These are phyloP conservation scores for Peterozyma toletana DNA, from an alignment of 805 yeast species.

Conservation along the genomic window DNA sequence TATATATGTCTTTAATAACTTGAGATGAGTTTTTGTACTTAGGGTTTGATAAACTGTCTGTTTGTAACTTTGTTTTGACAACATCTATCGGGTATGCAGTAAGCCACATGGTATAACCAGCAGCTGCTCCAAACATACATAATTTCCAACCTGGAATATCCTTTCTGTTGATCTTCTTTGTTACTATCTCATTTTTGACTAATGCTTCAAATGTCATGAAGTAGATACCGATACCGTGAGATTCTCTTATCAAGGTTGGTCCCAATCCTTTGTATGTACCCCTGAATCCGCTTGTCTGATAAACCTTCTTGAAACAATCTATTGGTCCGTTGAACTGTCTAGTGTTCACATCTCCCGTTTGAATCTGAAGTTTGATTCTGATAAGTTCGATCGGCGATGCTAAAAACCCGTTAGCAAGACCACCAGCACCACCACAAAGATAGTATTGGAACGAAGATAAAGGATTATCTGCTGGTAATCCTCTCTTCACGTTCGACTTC, in stretches of 20 bases:
- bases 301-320: slow-evolving; percentile 58
- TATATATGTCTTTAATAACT: slow-evolving; percentile 48
- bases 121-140: slow-evolving; percentile 81
- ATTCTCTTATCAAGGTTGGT: slow-evolving; percentile 81
- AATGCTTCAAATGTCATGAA: slow-evolving; percentile 89
- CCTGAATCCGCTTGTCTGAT: slow-evolving; percentile 40
- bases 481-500: slow-evolving; percentile 32
- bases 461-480: slow-evolving; percentile 23
- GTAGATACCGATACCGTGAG: slow-evolving; percentile 82
- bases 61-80: slow-evolving; percentile 81
- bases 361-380: slow-evolving; percentile 90
- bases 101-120: slow-evolving; percentile 89
- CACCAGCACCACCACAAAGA: slow-evolving; percentile 84
- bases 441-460: slow-evolving; percentile 64
- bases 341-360: slow-evolving; percentile 44
- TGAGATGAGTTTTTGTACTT: slow-evolving; percentile 49
- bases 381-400: slow-evolving; percentile 95
- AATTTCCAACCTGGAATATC: slow-evolving; percentile 85
- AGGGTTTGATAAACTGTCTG: slow-evolving; percentile 51
- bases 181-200: slow-evolving; percentile 56
- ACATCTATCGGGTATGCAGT: slow-evolving; percentile 86
- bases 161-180: slow-evolving; percentile 40
- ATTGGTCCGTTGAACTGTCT: slow-evolving; percentile 62
- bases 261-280: slow-evolving; percentile 75
- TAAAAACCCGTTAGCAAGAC: slow-evolving; percentile 79